These are phyloP conservation scores for Podaxis rugospora DNA, from an alignment of 768 basidiomycete species.

Conservation along the genomic window DNA sequence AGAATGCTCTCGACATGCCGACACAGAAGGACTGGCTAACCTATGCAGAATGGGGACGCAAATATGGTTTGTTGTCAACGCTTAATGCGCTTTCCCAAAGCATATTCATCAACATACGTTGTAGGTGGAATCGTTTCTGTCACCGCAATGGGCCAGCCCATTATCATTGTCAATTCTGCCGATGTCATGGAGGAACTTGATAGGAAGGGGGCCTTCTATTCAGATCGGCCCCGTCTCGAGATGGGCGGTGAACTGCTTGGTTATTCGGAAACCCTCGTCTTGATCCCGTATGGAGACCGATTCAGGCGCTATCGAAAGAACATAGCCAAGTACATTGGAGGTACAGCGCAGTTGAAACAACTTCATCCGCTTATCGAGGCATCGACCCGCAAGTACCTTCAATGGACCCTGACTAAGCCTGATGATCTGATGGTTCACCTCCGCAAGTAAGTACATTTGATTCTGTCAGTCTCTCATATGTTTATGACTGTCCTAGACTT, in stretches of 20 bases:
- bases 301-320: conserved; percentile 41
- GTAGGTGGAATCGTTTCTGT: conserved; percentile 35
- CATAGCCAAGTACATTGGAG: conserved; percentile 37
- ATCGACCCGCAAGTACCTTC: conserved; percentile 33
- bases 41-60: conserved; percentile 47
- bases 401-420: conserved; percentile 27
- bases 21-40: conserved; percentile 39
- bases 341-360: conserved; percentile 22
- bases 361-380: conserved; percentile 29
- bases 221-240: conserved; percentile 41
- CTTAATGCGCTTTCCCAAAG: neutral
- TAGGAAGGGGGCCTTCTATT: conserved; percentile 42
- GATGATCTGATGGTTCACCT: conserved; percentile 29
- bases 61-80: conserved; percentile 37
- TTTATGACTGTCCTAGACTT: conserved; percentile 26
- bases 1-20: conserved; percentile 49
- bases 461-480: neutral
- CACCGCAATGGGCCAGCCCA: conserved; percentile 37
- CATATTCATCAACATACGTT: neutral
- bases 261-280: conserved; percentile 41
- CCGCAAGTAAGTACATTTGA: conserved; percentile 32
- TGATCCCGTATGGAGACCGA: conserved; percentile 37
- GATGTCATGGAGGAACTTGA: conserved; percentile 42
- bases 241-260: conserved; percentile 51
- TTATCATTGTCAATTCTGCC: conserved; percentile 46